A percentile compares a stretch with the other conserved stretches of the same genome.
Conservation (phyloP, 1,284 basidiomycete species). For the Mycena sp. region DNA sequence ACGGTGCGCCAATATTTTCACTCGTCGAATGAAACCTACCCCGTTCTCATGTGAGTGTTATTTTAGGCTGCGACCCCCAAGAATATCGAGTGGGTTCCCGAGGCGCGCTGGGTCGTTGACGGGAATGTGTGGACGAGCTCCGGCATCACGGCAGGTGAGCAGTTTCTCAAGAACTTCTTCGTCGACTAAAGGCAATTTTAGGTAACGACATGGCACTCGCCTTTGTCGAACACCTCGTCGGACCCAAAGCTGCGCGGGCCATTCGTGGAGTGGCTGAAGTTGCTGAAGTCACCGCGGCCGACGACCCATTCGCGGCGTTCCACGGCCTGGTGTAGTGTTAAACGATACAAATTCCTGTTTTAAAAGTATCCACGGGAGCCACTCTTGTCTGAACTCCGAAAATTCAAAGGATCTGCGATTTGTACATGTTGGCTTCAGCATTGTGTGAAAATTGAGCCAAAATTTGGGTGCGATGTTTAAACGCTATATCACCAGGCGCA, state of each 20-base stretch:
- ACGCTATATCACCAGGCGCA: too few relatives aligned
- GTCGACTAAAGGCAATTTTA: neutral
- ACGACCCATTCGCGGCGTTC: constrained; percentile 30
- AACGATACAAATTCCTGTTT: too few relatives aligned
- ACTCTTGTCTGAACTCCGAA: too few relatives aligned
- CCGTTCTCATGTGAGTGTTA: neutral
- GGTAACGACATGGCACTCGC: constrained; percentile 30
- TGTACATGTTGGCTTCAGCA: too few relatives aligned
- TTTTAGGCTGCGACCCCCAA: constrained; percentile 34
- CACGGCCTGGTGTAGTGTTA: constrained; percentile 26
- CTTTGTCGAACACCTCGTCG: constrained; percentile 30
- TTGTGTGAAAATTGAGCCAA: too few relatives aligned
- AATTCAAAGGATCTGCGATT: too few relatives aligned
- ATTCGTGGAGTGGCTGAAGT: constrained; percentile 27
- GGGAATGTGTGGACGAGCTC: constrained; percentile 49
- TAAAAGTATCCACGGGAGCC: too few relatives aligned
- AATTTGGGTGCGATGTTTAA: too few relatives aligned
- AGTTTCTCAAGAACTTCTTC: neutral
- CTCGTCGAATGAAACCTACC: too few relatives aligned
- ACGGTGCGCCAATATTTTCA: constrained; percentile 29
- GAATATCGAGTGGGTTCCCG: constrained; percentile 44
- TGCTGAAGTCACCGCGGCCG: constrained; percentile 9
- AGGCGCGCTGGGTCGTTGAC: constrained; percentile 49
- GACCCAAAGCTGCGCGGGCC: constrained; percentile 2
- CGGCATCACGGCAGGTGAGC: constrained; percentile 45